Base-by-base conservation (phyloP, 1,139 yeast genomes). In the Yamadazyma buinensis region DNA sequence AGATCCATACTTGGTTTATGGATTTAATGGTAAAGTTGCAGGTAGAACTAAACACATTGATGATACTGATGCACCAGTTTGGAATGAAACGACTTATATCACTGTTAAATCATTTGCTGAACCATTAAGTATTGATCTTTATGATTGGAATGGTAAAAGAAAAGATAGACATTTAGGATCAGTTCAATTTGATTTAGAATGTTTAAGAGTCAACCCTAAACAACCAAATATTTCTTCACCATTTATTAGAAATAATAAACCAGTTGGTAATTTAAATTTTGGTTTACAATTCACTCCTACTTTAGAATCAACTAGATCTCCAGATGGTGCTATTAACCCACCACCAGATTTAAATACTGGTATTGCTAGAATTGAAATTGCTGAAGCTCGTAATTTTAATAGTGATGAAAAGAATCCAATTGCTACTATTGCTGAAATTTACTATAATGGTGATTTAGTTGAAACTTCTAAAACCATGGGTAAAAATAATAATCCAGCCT, bases 291-390 rank as follows among this genome's bases (percentile, higher is more conserved):
- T 75, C 64, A 79, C 80, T 72, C 95, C 95, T 32, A 82, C 92
- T 15, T 63, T 88, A 44, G 87, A 83, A 55, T 82, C 95, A 23
- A 72, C 76, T 37, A 73, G 72, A 45, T 74, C 81, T 47, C 88
- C 86, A 3, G 95, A 87, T 59, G 97, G 97, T 36, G 84, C 94
- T 8, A 67, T 74, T 33, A 82, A 78, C 46, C 90, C 95, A 31
- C 88, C 95, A 30, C 96, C 95, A 34, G 96, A 88, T 47, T 77
- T 87, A 57, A 88, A 87, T 59, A 86, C 97, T 14, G 98, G 98
- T 70, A 82, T 92, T 49, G 79, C 84, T 19, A 75, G 81, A 51
- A 57, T 84, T 39, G 69, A 65, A 37, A 54, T 77, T 32, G 47
- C 55, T n/a, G 77, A 70, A 42, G 80, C 77, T 17, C 69, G 80